Conservation (phyloP, 208 protist species). For the Zelonia costaricensis region DNA sequence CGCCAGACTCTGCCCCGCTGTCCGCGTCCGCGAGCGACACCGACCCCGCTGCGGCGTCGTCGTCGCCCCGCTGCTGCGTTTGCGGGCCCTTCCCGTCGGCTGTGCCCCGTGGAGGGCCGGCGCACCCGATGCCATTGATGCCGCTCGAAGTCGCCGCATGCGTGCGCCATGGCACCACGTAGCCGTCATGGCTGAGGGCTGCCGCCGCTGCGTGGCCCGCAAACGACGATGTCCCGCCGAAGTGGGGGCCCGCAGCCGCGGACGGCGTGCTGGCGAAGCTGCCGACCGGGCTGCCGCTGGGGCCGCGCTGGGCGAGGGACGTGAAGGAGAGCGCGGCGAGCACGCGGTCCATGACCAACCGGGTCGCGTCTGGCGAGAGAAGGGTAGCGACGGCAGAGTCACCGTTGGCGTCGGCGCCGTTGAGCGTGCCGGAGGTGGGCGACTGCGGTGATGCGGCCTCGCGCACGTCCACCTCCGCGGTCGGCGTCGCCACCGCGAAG, state of each 20-base stretch:
- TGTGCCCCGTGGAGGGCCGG: too few species aligned
- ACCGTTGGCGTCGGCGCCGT: not conserved
- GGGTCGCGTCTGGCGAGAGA: not conserved
- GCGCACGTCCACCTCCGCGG: too few species aligned
- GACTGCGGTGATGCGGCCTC: too few species aligned
- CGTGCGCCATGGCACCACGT: constrained; percentile 23
- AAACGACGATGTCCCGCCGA: not conserved
- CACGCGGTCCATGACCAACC: constrained; percentile 12
- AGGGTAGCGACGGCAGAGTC: too few species aligned
- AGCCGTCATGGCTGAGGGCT: constrained; percentile 9
- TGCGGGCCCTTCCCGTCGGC: not conserved
- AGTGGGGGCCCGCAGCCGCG: not conserved
- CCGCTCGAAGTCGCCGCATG: not conserved
- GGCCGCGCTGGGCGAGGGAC: constrained; percentile 12
- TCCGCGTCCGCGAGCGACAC: not conserved
- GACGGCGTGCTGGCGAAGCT: not conserved
- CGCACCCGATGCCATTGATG: not conserved
- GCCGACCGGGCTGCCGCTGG: not conserved
- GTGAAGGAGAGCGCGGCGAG: constrained; percentile 28
- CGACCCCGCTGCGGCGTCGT: not conserved
- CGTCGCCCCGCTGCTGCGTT: not conserved
- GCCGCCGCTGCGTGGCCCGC: not conserved
- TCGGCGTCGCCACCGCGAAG: too few species aligned
- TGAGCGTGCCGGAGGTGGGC: too few species aligned
- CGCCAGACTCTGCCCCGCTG: not conserved